phyloP scores from a whole-genome alignment of 495 filamentous ascomycete genomes.

The Xanthoparmelia taractica region DNA sequence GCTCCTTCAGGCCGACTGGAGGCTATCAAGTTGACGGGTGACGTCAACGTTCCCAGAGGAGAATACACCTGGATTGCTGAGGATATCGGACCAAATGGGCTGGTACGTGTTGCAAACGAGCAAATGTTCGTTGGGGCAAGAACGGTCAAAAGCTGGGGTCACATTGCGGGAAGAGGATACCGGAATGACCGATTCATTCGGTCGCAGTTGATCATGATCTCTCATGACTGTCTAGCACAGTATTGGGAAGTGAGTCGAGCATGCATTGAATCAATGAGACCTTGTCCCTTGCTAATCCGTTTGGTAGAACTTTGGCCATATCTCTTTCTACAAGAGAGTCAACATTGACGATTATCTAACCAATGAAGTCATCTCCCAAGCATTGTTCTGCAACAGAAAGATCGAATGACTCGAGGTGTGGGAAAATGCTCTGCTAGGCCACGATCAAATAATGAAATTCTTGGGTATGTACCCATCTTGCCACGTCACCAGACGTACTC shows the following conservation, averaged over 20 bases:
- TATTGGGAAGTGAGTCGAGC: conserved; percentile 56
- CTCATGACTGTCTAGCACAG: conserved; percentile 67
- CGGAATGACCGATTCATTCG: conserved; percentile 60
- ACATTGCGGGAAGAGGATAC: conserved; percentile 68
- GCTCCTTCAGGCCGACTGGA: conserved; percentile 50
- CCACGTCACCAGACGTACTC: too few species aligned
- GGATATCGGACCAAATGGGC: conserved; percentile 60
- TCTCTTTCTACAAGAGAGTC: conserved; percentile 72
- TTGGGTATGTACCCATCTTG: background rate
- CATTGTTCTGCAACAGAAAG: background rate
- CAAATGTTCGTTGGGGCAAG: conserved; percentile 62
- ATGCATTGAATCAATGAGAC: background rate
- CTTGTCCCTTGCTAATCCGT: background rate
- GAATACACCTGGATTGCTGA: conserved; percentile 71
- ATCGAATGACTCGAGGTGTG: background rate
- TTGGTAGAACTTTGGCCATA: conserved; percentile 55
- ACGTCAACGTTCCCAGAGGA: conserved; percentile 79
- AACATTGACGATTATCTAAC: conserved; percentile 54
- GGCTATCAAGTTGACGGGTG: conserved; percentile 85
- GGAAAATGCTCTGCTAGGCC: background rate
- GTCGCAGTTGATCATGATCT: conserved; percentile 70
- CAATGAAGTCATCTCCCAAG: background rate
- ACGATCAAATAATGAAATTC: background rate
- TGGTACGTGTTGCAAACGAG: conserved; percentile 55
- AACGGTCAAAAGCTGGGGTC: conserved; percentile 67